These are phyloP conservation scores for Pulveroboletus sp. DNA, from an alignment of 768 basidiomycete species.

Conservation along the genomic window DNA sequence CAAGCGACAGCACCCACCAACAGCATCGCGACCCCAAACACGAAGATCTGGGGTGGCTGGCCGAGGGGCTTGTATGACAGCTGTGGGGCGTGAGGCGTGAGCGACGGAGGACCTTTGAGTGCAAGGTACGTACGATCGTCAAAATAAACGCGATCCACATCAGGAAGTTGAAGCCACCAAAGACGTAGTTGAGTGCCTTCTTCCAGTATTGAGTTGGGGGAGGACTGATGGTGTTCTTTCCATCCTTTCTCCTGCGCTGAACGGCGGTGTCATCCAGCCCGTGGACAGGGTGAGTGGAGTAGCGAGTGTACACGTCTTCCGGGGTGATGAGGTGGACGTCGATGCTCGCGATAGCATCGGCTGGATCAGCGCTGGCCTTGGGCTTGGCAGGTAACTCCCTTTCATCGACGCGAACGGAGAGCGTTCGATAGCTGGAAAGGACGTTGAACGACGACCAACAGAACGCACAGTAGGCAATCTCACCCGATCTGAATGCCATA, in stretches of 20 bases:
- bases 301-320: slow-evolving; percentile 41
- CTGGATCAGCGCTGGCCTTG: slow-evolving; percentile 24
- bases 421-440: slow-evolving; percentile 36
- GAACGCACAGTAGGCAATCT: background rate
- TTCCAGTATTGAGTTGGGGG: slow-evolving; percentile 44
- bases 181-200: slow-evolving; percentile 49
- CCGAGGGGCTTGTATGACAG: slow-evolving; percentile 52
- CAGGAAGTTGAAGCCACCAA: slow-evolving; percentile 55
- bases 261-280: slow-evolving; percentile 47
- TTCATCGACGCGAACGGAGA: slow-evolving; percentile 41
- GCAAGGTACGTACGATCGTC: slow-evolving; percentile 32
- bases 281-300: slow-evolving; percentile 34
- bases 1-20: slow-evolving; percentile 32
- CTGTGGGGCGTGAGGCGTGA: slow-evolving; percentile 27
- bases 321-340: slow-evolving; percentile 43
- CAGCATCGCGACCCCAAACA: slow-evolving; percentile 49
- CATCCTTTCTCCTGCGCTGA: slow-evolving; percentile 33
- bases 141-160: slow-evolving; percentile 53
- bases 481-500: slow-evolving; percentile 30
- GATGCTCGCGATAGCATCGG: slow-evolving; percentile 39
- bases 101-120: background rate
- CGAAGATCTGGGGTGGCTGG: slow-evolving; percentile 37
- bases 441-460: background rate
- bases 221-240: slow-evolving; percentile 47
- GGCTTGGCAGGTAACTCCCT: slow-evolving; percentile 17